Evolutionary conservation across 345 rosid species (phyloP).

Genomic region (Clausena lansium): DNA sequence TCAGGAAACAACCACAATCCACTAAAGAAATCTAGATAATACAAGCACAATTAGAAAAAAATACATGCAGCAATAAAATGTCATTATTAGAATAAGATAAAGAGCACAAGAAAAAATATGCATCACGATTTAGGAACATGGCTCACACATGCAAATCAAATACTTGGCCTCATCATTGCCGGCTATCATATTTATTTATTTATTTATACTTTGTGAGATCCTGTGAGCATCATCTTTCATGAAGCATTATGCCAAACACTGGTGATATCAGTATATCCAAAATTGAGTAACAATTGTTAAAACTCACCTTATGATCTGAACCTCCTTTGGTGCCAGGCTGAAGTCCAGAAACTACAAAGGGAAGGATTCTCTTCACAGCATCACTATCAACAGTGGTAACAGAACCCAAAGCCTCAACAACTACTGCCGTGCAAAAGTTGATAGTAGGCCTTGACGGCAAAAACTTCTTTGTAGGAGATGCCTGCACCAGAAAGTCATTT

Average conservation of each 20-base stretch:
- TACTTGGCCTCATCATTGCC: neutral
- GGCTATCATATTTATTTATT: neutral
- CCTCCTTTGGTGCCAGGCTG: conserved; percentile 52
- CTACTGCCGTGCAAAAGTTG: conserved; percentile 81
- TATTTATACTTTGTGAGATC: neutral
- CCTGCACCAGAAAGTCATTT: conserved; percentile 41
- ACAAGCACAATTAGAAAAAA: neutral
- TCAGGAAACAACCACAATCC: neutral
- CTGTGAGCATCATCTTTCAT: neutral
- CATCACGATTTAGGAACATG: neutral
- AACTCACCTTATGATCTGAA: conserved; percentile 76
- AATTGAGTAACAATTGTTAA: neutral
- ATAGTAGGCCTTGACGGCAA: conserved; percentile 58
- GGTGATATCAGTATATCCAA: neutral
- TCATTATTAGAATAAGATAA: neutral
- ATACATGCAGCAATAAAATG: neutral
- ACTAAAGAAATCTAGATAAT: neutral
- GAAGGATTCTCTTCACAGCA: conserved; percentile 70
- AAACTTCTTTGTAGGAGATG: conserved; percentile 66
- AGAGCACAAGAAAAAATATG: neutral
- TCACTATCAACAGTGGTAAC: conserved; percentile 55
- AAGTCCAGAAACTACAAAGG: conserved; percentile 74
- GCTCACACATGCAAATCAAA: neutral
- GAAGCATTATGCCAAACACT: neutral
- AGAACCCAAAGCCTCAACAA: conserved; percentile 72